These are phyloP conservation scores for Trichoderma cornu-damae DNA, from an alignment of 2,329 filamentous ascomycete genomes.

Conservation along the genomic window DNA sequence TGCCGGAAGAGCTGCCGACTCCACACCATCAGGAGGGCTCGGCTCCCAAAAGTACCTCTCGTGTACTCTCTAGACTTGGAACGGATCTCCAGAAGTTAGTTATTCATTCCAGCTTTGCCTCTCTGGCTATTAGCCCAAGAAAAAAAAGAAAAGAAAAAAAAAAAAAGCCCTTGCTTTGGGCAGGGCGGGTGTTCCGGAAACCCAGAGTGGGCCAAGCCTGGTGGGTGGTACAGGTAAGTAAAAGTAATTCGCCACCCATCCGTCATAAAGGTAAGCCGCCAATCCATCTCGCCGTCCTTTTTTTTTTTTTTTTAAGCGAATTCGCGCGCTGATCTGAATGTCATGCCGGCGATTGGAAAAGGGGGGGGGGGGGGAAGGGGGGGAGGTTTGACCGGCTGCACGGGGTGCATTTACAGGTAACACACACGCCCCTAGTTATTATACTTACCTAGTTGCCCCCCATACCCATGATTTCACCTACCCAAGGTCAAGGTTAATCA, in stretches of 20 bases:
- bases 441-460: too few species aligned
- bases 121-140: too few species aligned
- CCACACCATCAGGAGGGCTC: neutral
- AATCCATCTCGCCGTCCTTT: neutral
- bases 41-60: neutral
- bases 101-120: too few species aligned
- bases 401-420: constrained; percentile 2
- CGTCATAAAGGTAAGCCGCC: neutral
- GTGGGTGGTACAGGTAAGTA: neutral
- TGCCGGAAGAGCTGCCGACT: neutral
- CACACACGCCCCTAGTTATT: too few species aligned
- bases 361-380: too few species aligned
- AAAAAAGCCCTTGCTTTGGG: constrained; percentile 6
- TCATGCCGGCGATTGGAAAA: neutral
- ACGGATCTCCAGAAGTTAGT: too few species aligned
- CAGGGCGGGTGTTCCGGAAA: constrained; percentile 7
- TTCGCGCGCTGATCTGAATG: constrained; percentile 5
- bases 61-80: neutral
- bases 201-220: neutral
- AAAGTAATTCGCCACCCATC: neutral
- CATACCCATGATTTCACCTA: too few species aligned
- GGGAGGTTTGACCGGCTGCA: constrained; percentile 10
- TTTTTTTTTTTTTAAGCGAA: neutral
- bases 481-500: too few species aligned
- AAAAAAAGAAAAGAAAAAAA: too few species aligned